These are phyloP conservation scores for Penicillium egyptiacum DNA, from an alignment of 495 filamentous ascomycete species.

Conservation along the genomic window DNA sequence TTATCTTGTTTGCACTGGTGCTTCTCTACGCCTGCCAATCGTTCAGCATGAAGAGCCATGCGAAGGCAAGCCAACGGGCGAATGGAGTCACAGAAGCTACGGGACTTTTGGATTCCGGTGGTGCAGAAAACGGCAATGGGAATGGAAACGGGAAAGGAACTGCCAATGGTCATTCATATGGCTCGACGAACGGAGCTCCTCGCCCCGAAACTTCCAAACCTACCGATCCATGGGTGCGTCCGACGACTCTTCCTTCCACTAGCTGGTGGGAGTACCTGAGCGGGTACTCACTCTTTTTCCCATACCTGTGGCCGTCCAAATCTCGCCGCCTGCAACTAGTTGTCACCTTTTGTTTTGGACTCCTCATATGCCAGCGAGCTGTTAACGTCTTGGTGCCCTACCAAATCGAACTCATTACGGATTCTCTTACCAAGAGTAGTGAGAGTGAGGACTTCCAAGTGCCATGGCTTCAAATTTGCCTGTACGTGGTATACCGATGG, in stretches of 20 bases:
- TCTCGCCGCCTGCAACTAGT: conserved; percentile 65
- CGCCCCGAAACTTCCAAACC: conserved; percentile 42
- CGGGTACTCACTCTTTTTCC: conserved; percentile 88
- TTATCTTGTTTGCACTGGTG: conserved; percentile 58
- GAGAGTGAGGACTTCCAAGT: conserved; percentile 47
- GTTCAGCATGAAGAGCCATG: conserved; percentile 35
- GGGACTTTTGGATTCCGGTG: conserved; percentile 44
- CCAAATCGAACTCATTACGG: conserved; percentile 73
- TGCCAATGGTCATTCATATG: conserved; percentile 49
- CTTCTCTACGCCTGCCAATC: conserved; percentile 58
- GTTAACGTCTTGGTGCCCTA: conserved; percentile 77
- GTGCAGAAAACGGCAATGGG: conserved; percentile 42
- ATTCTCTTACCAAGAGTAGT: conserved; percentile 56
- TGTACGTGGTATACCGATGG: conserved; percentile 79
- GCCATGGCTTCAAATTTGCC: conserved; percentile 68
- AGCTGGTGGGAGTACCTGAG: conserved; percentile 90
- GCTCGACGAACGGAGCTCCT: conserved; percentile 42
- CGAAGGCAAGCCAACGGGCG: conserved; percentile 27
- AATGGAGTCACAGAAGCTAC: conserved; percentile 55
- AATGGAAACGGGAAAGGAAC: conserved; percentile 47
- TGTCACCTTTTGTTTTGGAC: conserved; percentile 71
- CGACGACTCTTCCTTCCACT: conserved; percentile 62
- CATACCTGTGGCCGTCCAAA: conserved; percentile 85
- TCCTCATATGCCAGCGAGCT: conserved; percentile 69
- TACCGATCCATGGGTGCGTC: conserved; percentile 60